Percentiles rank a stretch among this genome's conserved stretches.
Evolutionary conservation across 352 stramenopile species (phyloP).

Genomic region (Phytophthora pisi): DNA sequence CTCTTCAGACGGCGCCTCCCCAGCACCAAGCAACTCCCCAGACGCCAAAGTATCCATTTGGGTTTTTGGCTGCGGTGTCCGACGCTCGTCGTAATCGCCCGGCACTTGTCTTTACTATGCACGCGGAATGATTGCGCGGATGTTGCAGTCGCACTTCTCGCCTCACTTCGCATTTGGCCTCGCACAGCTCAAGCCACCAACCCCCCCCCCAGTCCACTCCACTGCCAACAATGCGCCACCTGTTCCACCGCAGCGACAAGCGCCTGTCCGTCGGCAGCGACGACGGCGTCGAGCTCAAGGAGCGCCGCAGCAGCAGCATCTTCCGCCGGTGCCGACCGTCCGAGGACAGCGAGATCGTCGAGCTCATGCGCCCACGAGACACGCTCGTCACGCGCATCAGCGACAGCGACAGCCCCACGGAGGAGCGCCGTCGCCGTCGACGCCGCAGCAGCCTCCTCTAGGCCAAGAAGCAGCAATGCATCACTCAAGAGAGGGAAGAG

Average conservation of each 20-base stretch:
- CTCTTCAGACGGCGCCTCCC: neutral
- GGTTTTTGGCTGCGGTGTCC: neutral
- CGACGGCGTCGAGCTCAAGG: conserved; percentile 27
- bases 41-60: neutral
- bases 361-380: conserved; percentile 45
- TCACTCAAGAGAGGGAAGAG: neutral
- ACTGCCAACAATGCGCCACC: conserved; percentile 31
- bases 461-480: neutral
- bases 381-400: conserved; percentile 44
- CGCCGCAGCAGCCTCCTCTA: conserved; percentile 22
- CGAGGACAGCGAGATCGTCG: conserved; percentile 35
- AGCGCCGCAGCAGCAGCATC: conserved; percentile 36
- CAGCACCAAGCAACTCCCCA: neutral
- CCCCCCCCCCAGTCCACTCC: neutral
- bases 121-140: conserved; percentile 27
- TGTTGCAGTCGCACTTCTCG: neutral
- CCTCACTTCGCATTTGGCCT: conserved; percentile 33
- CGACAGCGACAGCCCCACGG: conserved; percentile 22
- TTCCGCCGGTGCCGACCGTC: conserved; percentile 28
- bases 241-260: conserved; percentile 39
- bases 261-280: conserved; percentile 21
- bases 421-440: conserved; percentile 21
- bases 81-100: conserved; percentile 11
- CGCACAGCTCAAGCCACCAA: neutral
- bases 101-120: conserved; percentile 12